These are phyloP conservation scores for Dipodascus albidus DNA, from an alignment of 805 yeast species.

Conservation along the genomic window DNA sequence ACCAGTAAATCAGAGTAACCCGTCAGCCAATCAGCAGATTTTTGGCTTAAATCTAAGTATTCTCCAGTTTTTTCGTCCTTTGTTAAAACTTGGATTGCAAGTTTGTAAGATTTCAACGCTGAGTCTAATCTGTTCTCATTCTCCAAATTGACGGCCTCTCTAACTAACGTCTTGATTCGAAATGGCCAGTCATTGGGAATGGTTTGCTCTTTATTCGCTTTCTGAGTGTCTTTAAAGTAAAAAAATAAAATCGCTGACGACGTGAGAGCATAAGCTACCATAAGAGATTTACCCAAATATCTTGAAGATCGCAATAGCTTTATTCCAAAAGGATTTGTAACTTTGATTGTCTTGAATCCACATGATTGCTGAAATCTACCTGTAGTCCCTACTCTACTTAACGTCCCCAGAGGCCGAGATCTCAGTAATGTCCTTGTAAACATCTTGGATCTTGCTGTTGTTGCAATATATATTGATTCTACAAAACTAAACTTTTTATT, in stretches of 20 bases:
- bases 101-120: constrained; percentile 13
- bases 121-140: constrained; percentile 7
- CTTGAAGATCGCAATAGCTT: constrained; percentile 4
- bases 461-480: neutral
- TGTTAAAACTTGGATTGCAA: constrained; percentile 17
- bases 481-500: too few relatives aligned
- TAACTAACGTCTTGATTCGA: constrained; percentile 7
- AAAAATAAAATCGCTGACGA: constrained; percentile 5
- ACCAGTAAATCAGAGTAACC: constrained; percentile 25
- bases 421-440: neutral
- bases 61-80: constrained; percentile 7
- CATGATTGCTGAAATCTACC: neutral
- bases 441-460: too few relatives aligned
- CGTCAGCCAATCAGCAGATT: constrained; percentile 21
- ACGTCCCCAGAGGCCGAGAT: neutral
- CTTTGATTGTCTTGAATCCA: constrained; percentile 3
- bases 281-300: constrained; percentile 3
- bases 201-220: constrained; percentile 11
- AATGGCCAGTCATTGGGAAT: constrained; percentile 15
- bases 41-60: constrained; percentile 13
- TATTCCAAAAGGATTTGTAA: constrained; percentile 7
- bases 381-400: too few relatives aligned
- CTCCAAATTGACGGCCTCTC: constrained; percentile 13
- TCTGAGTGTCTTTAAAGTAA: constrained; percentile 6
- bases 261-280: constrained; percentile 2